These are phyloP conservation scores for Eutrema yunnanense DNA, from an alignment of 345 rosid genomes.

Conservation along the genomic window DNA sequence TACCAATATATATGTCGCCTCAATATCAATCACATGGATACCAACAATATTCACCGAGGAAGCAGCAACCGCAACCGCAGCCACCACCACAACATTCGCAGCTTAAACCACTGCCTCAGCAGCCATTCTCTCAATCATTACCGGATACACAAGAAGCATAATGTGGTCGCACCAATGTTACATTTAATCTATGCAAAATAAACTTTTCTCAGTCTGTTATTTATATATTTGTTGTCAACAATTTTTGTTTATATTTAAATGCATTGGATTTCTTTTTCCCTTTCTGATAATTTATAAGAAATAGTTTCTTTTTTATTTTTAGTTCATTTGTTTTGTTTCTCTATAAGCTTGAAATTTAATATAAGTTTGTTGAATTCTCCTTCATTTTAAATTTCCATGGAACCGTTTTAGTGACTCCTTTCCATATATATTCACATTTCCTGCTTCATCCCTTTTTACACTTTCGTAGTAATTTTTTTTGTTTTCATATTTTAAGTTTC, in stretches of 20 bases:
- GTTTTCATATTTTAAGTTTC: background rate
- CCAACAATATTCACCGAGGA: slow-evolving; percentile 3
- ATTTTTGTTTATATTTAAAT: background rate
- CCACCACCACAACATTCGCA: background rate
- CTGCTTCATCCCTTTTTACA: background rate
- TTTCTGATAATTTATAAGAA: too few relatives aligned
- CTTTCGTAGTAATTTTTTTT: background rate
- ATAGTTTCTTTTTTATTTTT: too few relatives aligned
- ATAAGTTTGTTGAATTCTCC: too few relatives aligned
- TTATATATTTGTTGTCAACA: too few relatives aligned
- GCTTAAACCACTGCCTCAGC: background rate
- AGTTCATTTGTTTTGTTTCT: too few relatives aligned
- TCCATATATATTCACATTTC: too few relatives aligned
- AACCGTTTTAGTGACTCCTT: too few relatives aligned
- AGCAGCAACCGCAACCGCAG: background rate
- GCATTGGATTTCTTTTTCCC: background rate
- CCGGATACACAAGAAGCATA: slow-evolving; percentile 8
- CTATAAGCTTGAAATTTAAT: too few relatives aligned
- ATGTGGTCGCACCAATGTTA: background rate
- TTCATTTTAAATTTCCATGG: too few relatives aligned
- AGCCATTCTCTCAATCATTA: background rate
- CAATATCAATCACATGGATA: slow-evolving; percentile 12
- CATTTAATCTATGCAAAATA: background rate
- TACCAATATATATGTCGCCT: slow-evolving; percentile 9
- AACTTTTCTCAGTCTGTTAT: too few relatives aligned